Base-by-base conservation (phyloP, 352 stramenopile species). In the Phytophthora kernoviae region DNA sequence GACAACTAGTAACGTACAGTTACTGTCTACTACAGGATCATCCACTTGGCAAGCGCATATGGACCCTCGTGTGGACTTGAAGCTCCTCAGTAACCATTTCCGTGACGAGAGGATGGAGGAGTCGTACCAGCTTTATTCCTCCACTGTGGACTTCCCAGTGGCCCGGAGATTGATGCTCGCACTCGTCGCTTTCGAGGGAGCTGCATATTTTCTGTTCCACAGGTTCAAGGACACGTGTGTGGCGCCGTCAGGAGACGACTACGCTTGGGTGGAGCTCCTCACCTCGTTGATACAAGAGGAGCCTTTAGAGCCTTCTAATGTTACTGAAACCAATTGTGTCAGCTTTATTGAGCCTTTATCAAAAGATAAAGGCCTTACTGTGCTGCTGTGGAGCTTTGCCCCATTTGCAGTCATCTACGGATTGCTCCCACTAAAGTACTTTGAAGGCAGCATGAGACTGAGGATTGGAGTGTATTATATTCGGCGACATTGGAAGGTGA, bases 91-190 rank as follows among this genome's bases (percentile, higher is more conserved):
- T 45, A 92, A 94, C 58, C 66, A 78, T 46, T 94, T 94, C 54
- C 77, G 73, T 24, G 81, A 92, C 62, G 66, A 81, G 27, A 67
- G 79, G 15, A 64, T 88, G 37, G 84, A 94, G 62, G 77, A 90
- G 44, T 91, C 82, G 40, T 94, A 91, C 54, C 84, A 94, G 48
- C 58, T 94, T 2, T 86, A 90, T 57, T 87, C 80, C 30, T 94
- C 82, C n/a, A 91, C 71, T 40, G 66, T 67, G 42, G 81, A 88
- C 48, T 83, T 94, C 48, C 68, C 77, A 2, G 70, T 84, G 10
- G 79, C 80, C 14, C 48, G 81, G 4, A 68, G 76, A 56, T 71
- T 91, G 40, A 73, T 90, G 67, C 55, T 92, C 42, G 75, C 83
- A 24, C 68, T 91, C 42, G 64, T 92, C 24, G 47, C 70, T 0